Percentiles rank a stretch among this genome's conserved stretches.
Conservation (phyloP, 75 land plant species). For the Cunninghamia lanceolata region DNA sequence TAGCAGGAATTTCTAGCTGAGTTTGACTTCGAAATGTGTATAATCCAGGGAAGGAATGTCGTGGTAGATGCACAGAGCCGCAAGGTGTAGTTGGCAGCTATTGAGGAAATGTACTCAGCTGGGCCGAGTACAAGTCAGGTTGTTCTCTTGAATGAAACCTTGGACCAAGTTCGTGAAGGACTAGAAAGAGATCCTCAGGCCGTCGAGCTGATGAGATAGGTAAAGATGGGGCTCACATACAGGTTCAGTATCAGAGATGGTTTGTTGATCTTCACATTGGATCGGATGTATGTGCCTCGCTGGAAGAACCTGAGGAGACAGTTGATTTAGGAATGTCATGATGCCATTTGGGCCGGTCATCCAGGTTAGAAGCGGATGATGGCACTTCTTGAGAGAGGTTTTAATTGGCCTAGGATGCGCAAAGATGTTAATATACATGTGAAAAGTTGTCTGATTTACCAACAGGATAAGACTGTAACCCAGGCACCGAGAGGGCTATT, state of each 20-base stretch:
- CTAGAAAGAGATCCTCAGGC: too few relatives aligned
- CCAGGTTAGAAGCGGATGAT: not conserved
- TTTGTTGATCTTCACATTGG: not conserved
- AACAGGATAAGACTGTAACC: too few relatives aligned
- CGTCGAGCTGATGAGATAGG: too few relatives aligned
- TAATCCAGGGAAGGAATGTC: not conserved
- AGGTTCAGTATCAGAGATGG: not conserved
- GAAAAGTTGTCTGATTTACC: not conserved
- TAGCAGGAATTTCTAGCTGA: not conserved
- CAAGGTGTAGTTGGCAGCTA: too few relatives aligned
- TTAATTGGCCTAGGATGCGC: not conserved
- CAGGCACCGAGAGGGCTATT: too few relatives aligned
- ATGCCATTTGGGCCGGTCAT: not conserved
- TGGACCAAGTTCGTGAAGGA: too few relatives aligned
- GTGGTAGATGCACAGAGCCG: not conserved
- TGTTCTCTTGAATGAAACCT: too few relatives aligned
- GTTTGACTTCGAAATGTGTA: not conserved
- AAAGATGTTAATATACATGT: not conserved
- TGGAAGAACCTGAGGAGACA: not conserved
- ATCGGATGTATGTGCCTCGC: not conserved
- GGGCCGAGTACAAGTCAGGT: too few relatives aligned
- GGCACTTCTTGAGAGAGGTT: not conserved
- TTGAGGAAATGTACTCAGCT: too few relatives aligned
- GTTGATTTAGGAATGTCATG: too few relatives aligned
- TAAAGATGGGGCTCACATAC: too few relatives aligned